Base-by-base conservation (phyloP, 2,329 filamentous ascomycete genomes). In the Cryphonectria nitschkei region DNA sequence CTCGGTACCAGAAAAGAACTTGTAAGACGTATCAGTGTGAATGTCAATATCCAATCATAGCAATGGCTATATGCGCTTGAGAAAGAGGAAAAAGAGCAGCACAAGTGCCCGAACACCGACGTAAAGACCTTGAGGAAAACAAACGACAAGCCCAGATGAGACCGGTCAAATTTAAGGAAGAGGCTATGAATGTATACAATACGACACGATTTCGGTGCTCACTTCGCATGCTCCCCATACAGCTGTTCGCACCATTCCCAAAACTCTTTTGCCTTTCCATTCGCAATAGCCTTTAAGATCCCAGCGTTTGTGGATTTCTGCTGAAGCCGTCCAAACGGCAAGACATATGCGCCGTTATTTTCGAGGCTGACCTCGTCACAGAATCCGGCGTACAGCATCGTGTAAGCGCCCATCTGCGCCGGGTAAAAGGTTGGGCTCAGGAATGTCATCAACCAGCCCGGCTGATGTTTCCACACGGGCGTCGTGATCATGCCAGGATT, bases 401-500 rank as follows among this genome's bases (percentile, higher is more conserved):
- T 73, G 26, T 68, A 73, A 3, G 64, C 71, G 11, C 71, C 71
- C 66, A 67, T 71, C 26, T 61, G 39, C 1, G 67, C 46, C 11
- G 66, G 41, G 39, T 67, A 65, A 1, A 73, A 69, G 1, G 67
- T 71, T 1, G 67, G 71, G n/a, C 67, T 67, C 58, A 71, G 58
- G 1, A 71, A n/a, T 4, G 69, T 58, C 67, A 69, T 58, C 26
- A 69, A 39, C 67, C 67, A 71, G 39, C 61, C 60, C 29, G 67
- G 67, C 13, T 71, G 71, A 13, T 71, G 66, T 46, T 68, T 70
- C 67, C 69, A 73, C 0, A 72, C 71, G 2, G 69, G 68, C 14
- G 69, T 71, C 8, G 54, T 68, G 56, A 73, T 66, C 71, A 70
- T 70, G n/a, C 71, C 71, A 1, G 71, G 71, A n/a, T 73, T 73